Base-by-base conservation (phyloP, 306 rosid genomes). In the Crotalaria pallida region DNA sequence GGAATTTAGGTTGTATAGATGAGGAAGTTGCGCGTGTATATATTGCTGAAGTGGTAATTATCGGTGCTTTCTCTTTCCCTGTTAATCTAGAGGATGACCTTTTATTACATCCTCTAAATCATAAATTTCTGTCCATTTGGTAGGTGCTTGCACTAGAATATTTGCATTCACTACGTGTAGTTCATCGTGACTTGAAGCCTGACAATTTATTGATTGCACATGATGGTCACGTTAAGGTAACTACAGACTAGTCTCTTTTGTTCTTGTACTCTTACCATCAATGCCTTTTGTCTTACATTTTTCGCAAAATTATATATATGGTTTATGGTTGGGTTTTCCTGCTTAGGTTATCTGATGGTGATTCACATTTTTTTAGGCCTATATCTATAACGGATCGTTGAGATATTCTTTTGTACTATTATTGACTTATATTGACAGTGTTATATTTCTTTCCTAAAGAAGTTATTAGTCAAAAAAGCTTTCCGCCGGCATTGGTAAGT, bases 171-270 rank as follows among this genome's bases (percentile, higher is more conserved):
- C 83, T 89, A 55, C 74, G 63, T 43, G 96, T 91, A 79, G 97
- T 95, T 82, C 99, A 95, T 80, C 97, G 99, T 61, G 99, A 95
- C 79, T 82, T 95, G 78, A 95, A 95, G 86, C 99, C 99, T 1
- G 99, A 95, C 86, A 95, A 95, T 87, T 74, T 95, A 66, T 84
- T 95, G 81, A 89, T 95, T 73, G 99, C 99, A 2, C 99, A 95
- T 57, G 99, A 95, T 67, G 99, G 99, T 71, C 99, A 95, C 75
- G 80, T 95, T 81, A 95, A 95, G 99, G 99, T 87, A 88, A 80
- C 40, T 69, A n/a, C 16, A 48, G 21, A 49, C 15, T 41, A 19
- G 24, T 19, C n/a, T 17, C 18, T 61, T 52, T 72, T 24, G 13
- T 48, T 29, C 16, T 49, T 59, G 47, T 49, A 23, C 71, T 40